Conservation (phyloP, 345 rosid species). For the Linum trigynum region DNA sequence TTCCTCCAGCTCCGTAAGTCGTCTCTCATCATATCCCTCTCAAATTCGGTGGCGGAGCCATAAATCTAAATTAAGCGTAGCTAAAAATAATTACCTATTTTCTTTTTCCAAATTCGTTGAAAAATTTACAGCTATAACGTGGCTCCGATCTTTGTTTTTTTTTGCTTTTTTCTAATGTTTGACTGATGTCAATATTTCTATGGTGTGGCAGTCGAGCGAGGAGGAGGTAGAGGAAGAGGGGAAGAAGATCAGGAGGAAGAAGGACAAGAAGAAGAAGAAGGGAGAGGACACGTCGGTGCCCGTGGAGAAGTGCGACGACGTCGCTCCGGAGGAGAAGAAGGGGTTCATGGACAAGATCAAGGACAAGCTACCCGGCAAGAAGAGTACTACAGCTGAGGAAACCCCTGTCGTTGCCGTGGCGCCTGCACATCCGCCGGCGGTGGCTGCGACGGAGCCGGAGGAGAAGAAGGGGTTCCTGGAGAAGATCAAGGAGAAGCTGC, state of each 20-base stretch:
- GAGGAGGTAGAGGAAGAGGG: constrained; percentile 70
- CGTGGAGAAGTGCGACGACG: constrained; percentile 11
- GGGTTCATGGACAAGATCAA: constrained; percentile 50
- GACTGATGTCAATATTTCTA: neutral
- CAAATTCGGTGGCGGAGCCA: too few species aligned
- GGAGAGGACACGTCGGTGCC: constrained; percentile 11
- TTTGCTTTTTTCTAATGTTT: neutral
- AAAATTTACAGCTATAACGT: too few species aligned
- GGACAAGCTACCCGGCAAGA: constrained; percentile 56
- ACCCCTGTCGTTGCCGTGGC: neutral
- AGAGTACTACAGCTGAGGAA: constrained; percentile 29
- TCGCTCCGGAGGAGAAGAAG: constrained; percentile 49
- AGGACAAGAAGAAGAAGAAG: constrained; percentile 39
- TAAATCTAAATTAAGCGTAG: too few species aligned
- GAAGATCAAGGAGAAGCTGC: constrained; percentile 89
- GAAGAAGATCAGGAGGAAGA: constrained; percentile 53
- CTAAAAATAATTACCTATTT: too few species aligned
- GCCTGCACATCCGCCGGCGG: neutral
- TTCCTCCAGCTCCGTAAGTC: constrained; percentile 96
- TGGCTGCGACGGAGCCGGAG: constrained; percentile 12
- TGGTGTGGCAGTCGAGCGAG: constrained; percentile 53
- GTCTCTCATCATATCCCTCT: too few species aligned
- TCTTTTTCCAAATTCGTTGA: neutral
- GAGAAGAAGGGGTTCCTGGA: constrained; percentile 78
- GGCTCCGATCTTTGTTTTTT: too few species aligned